Percentiles rank a stretch among this genome's conserved stretches.
These are phyloP conservation scores for Cyberlindnera nakhonratchasimensis DNA, from an alignment of 805 yeast species.

Conservation along the genomic window DNA sequence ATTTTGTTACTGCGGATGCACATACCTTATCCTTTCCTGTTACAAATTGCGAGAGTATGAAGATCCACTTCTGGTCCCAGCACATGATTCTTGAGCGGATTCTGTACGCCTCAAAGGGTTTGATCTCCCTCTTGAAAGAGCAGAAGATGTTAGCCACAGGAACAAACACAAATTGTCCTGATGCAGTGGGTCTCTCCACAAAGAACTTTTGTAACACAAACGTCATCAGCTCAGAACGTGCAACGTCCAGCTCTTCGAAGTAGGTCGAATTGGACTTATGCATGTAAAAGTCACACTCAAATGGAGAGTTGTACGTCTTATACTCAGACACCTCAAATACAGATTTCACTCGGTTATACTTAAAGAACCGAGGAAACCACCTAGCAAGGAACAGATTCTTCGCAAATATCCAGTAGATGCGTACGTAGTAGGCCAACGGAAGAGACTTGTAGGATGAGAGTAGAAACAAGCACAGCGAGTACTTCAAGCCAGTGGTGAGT, in stretches of 20 bases:
- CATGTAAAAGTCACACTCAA: slow-evolving; percentile 81
- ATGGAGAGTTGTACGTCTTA: slow-evolving; percentile 59
- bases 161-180: slow-evolving; percentile 42
- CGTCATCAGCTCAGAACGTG: slow-evolving; percentile 62
- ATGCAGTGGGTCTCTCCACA: slow-evolving; percentile 39
- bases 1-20: slow-evolving; percentile 67
- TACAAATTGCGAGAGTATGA: slow-evolving; percentile 60
- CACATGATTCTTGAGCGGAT: slow-evolving; percentile 61
- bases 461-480: slow-evolving; percentile 19
- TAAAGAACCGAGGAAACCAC: slow-evolving; percentile 14
- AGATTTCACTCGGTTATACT: slow-evolving; percentile 15
- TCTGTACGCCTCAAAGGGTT: slow-evolving; percentile 55
- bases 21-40: slow-evolving; percentile 35
- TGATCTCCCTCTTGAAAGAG: slow-evolving; percentile 68
- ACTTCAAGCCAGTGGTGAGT: slow-evolving; percentile 5
- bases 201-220: slow-evolving; percentile 56
- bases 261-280: slow-evolving; percentile 90
- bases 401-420: slow-evolving; percentile 53
- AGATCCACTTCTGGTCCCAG: slow-evolving; percentile 90
- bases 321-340: slow-evolving; percentile 42
- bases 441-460: slow-evolving; percentile 55
- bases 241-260: slow-evolving; percentile 74
- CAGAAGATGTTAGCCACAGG: slow-evolving; percentile 77
- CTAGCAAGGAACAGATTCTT: slow-evolving; percentile 40
- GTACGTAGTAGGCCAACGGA: slow-evolving; percentile 61